Base-by-base conservation (phyloP, 1,284 basidiomycete species). In the Leucoagaricus sp. region DNA sequence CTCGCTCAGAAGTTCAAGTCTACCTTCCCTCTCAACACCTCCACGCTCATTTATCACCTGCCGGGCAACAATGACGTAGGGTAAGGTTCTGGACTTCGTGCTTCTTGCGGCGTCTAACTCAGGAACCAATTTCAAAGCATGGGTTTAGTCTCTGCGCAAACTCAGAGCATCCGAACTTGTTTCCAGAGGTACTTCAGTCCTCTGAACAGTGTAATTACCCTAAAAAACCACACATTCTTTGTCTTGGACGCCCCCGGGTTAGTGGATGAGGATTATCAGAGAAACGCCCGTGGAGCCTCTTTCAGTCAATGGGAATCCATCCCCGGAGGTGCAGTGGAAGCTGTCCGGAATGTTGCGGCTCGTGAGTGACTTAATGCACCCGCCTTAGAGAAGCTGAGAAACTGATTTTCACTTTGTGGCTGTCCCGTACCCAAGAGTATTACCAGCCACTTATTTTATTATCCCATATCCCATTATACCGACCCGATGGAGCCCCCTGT, bases 31-130 rank as follows among this genome's bases (percentile, higher is more conserved):
- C 63, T 81, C 33, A 65, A 72, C 8, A 61, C 69, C 9, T 67
- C 72, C 21, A 71, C 77, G 0, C 74, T 80, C 0, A 77, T 81
- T 26, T 83, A 87, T 70, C 88, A 85, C 65, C 72, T 94, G n/a
- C 89, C 91, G 1, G 93, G 93, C 10, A 96, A 96, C 65, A 89
- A 92, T 67, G 93, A 96, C 64, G 78, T 95, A 44, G 90, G 87
- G 82, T 90, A 61, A 58, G 79, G 19, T 70, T 15, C 57, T 36
- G 36, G 29, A 36, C 46, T 31, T 57, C 64, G 23, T 60, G 47
- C 34, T n/a, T 48, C 9, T 49, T n/a, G 36, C 19, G 31, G 54
- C 28, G 29, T n/a, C 31, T 28, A 19, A 23, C 7, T 40, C 21
- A n/a, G 34, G 31, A 12, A 26, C 2, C 49, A 9, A 55, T 57